Percentiles rank a stretch among this genome's conserved stretches.
phyloP scores from a whole-genome alignment of 345 rosid genomes.

The Gynandropsis gynandra region DNA sequence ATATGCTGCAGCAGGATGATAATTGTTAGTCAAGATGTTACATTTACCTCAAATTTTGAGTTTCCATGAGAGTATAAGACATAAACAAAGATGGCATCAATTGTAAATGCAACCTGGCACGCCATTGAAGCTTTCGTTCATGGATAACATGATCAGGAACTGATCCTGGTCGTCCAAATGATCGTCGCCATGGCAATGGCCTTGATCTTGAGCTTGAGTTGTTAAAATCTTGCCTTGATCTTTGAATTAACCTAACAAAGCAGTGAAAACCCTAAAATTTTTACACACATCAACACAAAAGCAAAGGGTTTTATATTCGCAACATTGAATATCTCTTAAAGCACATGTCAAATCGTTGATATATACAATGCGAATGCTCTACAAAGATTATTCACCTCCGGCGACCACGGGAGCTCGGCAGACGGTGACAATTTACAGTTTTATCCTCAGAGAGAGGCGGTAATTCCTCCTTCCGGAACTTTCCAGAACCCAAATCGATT shows the following conservation, averaged over 20 bases:
- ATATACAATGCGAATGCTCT: too few relatives aligned
- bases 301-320: too few relatives aligned
- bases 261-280: not conserved
- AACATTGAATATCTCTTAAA: too few relatives aligned
- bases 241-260: slow-evolving; percentile 27
- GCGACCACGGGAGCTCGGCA: slow-evolving; percentile 9
- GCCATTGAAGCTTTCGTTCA: slow-evolving; percentile 64
- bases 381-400: slow-evolving; percentile 34
- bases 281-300: too few relatives aligned
- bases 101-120: slow-evolving; percentile 45
- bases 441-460: slow-evolving; percentile 24
- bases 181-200: slow-evolving; percentile 54
- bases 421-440: not conserved
- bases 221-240: slow-evolving; percentile 28
- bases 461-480: slow-evolving; percentile 33
- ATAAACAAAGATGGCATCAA: not conserved
- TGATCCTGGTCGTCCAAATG: slow-evolving; percentile 53
- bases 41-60: not conserved
- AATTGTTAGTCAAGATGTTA: not conserved
- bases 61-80: not conserved
- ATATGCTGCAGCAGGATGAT: slow-evolving; percentile 35
- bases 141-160: slow-evolving; percentile 37
- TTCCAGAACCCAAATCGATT: slow-evolving; percentile 28
- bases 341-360: too few relatives aligned
- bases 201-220: slow-evolving; percentile 26